These are phyloP conservation scores for Nelumbo lutea DNA, from an alignment of 164 flowering plant genomes.

Conservation along the genomic window DNA sequence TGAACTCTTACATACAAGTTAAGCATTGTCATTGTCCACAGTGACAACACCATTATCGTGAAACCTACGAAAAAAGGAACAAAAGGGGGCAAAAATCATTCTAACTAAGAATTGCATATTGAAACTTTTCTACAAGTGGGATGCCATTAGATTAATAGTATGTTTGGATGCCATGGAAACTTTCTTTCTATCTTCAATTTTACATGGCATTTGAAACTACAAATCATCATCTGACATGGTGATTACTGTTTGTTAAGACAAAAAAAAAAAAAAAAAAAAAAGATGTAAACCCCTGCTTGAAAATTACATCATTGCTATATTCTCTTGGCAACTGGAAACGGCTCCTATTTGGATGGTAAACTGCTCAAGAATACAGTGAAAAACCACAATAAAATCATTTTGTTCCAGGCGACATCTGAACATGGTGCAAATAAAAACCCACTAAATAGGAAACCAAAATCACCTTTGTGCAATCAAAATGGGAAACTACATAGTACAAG, in stretches of 20 bases:
- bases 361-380: too few species aligned
- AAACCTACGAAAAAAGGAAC: conserved; percentile 53
- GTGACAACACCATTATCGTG: conserved; percentile 62
- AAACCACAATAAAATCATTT: too few species aligned
- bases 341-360: too few species aligned
- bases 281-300: too few species aligned
- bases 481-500: background rate
- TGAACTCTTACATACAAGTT: conserved; percentile 78
- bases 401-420: background rate
- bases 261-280: too few species aligned
- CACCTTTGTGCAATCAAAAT: background rate
- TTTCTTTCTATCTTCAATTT: too few species aligned
- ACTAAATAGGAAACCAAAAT: background rate
- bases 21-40: conserved; percentile 74
- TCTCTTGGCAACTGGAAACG: too few species aligned
- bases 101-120: background rate
- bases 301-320: too few species aligned
- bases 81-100: background rate
- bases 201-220: too few species aligned
- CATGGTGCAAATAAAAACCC: background rate
- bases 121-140: conserved; percentile 1
- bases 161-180: too few species aligned
- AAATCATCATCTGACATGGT: too few species aligned
- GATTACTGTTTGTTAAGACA: too few species aligned
- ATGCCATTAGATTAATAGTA: background rate